Conservation (phyloP, 805 yeast species). For the Ogataea henricii region DNA sequence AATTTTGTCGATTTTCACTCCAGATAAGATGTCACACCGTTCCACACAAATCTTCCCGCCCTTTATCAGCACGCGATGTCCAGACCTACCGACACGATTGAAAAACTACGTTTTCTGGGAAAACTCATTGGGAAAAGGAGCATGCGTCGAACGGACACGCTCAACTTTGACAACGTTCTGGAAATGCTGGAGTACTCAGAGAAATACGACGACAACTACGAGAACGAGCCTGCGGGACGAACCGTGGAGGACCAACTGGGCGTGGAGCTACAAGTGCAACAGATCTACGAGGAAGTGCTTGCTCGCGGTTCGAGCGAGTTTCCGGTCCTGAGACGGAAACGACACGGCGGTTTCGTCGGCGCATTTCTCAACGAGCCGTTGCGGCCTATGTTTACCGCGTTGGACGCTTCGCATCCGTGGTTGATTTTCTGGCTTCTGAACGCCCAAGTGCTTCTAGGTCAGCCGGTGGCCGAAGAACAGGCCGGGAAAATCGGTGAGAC, state of each 20-base stretch:
- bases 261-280: slow-evolving; percentile 37
- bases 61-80: not conserved
- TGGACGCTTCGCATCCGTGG: slow-evolving; percentile 96
- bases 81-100: not conserved
- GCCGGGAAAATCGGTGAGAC: slow-evolving; percentile 28
- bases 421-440: slow-evolving; percentile 81
- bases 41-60: not conserved
- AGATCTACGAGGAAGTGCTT: slow-evolving; percentile 34
- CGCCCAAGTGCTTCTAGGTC: slow-evolving; percentile 46
- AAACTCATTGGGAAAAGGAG: not conserved
- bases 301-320: slow-evolving; percentile 34
- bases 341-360: slow-evolving; percentile 48
- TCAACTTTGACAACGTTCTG: slow-evolving; percentile 29
- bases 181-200: slow-evolving; percentile 24
- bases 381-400: slow-evolving; percentile 50
- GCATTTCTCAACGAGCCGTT: slow-evolving; percentile 44
- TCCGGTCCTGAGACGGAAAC: slow-evolving; percentile 31
- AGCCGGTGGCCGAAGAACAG: slow-evolving; percentile 22
- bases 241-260: slow-evolving; percentile 43
- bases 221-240: slow-evolving; percentile 30
- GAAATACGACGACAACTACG: slow-evolving; percentile 13
- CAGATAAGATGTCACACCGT: not conserved
- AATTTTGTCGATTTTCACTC: too few relatives aligned
- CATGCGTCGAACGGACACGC: slow-evolving; percentile 4
- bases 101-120: slow-evolving; percentile 7